Base-by-base conservation (phyloP, 2,329 filamentous ascomycete species). In the Arthroderma sp. region DNA sequence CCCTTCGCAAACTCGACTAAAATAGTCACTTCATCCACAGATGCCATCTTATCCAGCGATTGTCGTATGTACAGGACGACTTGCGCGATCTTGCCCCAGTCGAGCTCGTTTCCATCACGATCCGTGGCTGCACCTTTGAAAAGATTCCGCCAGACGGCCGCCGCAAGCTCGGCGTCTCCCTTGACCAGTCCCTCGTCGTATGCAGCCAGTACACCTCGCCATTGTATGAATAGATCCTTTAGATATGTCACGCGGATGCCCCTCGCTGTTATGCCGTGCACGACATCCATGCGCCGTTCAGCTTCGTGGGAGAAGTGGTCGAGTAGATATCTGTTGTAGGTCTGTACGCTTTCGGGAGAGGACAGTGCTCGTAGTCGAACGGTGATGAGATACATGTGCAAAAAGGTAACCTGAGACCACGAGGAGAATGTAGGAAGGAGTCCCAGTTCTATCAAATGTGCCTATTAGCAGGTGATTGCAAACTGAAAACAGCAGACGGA, bases 351-450 rank as follows among this genome's bases (percentile, higher is more conserved):
- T 21, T 85, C 80, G 56, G 78, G 76, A 21, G 88, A 67, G 15
- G 71, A 84, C 64, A 96, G 82, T 71, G 84, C 85, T 62, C 93
- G 87, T 65, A 96, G 77, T 58, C 91, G 86, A 51, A 88, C 86
- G 57, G 88, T 87, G 59, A 97, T 74, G 59, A 96, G 81, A 77
- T 95, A 97, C 80, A 98, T 87, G 77, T 98, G 91, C 59, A 98
- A 80, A 79, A 95, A 95, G 37, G 91, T 93, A 47, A 97, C 85
- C 73, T 97, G 91, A 19, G 90, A 88, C 93, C 93, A 98, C 58
- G 88, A 91, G 68, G 85, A 91, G 73, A 98, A 98, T 0, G 90
- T 97, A 0, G 90, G 88, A 33, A 81, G 79, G 17, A 98, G 81
- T 25, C 81, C 81, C 62, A 95, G 82, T 55, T 85, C 88, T 95